Percentiles rank a stretch among this genome's conserved stretches.
phyloP scores from a whole-genome alignment of 805 yeast species.

The Kregervanrija fluxuum region DNA sequence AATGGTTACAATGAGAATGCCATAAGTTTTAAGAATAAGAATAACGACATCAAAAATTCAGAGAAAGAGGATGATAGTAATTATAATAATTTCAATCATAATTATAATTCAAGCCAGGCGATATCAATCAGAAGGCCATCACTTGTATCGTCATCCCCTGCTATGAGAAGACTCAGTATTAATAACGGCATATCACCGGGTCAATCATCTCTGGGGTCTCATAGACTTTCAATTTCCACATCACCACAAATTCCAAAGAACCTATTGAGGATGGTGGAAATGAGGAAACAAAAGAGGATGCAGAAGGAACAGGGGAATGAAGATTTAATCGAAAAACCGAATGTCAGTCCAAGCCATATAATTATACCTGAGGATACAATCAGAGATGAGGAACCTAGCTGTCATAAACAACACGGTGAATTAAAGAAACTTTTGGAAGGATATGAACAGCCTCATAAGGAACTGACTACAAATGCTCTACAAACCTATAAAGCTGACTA shows the following conservation, averaged over 20 bases:
- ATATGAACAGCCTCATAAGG: neutral
- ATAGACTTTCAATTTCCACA: slow-evolving; percentile 44
- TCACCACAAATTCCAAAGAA: slow-evolving; percentile 68
- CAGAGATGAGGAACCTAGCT: neutral
- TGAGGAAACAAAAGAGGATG: slow-evolving; percentile 32
- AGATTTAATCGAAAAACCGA: neutral
- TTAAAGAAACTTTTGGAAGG: neutral
- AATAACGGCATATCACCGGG: neutral
- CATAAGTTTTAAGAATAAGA: no score
- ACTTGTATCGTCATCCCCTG: neutral
- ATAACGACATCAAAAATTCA: no score
- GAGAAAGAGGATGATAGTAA: no score
- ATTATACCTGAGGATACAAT: neutral
- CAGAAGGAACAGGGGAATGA: slow-evolving; percentile 20
- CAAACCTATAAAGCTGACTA: no score
- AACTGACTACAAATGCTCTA: neutral
- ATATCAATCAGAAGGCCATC: slow-evolving; percentile 5
- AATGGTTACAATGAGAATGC: no score
- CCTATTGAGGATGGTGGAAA: slow-evolving; percentile 47
- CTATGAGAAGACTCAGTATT: slow-evolving; percentile 1
- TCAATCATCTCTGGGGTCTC: slow-evolving; percentile 15
- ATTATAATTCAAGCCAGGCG: neutral
- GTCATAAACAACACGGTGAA: neutral
- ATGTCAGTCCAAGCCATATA: neutral
- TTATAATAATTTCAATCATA: neutral